Evolutionary conservation across 2,329 filamentous ascomycete species (phyloP).

Genomic region (Colletotrichum coccodes): DNA sequence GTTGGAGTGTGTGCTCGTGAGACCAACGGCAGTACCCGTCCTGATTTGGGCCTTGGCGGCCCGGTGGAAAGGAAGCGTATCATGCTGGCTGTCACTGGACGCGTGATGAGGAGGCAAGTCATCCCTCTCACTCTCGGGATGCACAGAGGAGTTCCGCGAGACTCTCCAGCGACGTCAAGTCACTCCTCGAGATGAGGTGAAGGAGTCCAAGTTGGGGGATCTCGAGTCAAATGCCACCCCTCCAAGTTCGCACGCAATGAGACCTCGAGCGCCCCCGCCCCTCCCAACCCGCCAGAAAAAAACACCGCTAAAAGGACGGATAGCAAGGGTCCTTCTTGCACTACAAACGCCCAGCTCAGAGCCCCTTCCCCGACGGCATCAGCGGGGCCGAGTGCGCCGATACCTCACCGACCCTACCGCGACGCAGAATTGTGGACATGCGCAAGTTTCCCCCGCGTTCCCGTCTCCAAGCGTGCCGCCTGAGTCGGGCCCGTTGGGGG

Average conservation of each 20-base stretch:
- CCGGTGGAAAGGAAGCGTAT: too few species aligned
- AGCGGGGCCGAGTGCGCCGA: neutral
- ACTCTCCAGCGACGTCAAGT: neutral
- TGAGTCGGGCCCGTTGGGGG: slow-evolving; percentile 7
- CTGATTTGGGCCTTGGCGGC: slow-evolving; percentile 1
- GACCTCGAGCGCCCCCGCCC: neutral
- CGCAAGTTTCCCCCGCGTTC: slow-evolving; percentile 1
- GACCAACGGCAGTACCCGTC: neutral
- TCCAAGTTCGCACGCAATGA: neutral
- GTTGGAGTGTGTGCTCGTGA: slow-evolving; percentile 7
- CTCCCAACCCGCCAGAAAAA: neutral
- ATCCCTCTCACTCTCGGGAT: neutral
- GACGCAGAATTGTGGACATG: neutral
- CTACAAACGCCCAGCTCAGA: neutral
- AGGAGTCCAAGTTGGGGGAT: neutral
- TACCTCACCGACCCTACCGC: neutral
- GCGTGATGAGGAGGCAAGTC: neutral
- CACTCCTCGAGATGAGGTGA: neutral
- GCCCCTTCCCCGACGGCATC: neutral
- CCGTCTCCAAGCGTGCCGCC: neutral
- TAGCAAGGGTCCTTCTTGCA: neutral
- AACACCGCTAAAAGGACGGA: neutral
- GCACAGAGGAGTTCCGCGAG: neutral
- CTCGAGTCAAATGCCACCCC: neutral
- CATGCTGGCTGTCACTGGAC: neutral